Evolutionary conservation across 805 yeast species (phyloP), one percentile per base, ranked within the genome.

Genomic region (Schizosaccharomyces cryophilus): DNA sequence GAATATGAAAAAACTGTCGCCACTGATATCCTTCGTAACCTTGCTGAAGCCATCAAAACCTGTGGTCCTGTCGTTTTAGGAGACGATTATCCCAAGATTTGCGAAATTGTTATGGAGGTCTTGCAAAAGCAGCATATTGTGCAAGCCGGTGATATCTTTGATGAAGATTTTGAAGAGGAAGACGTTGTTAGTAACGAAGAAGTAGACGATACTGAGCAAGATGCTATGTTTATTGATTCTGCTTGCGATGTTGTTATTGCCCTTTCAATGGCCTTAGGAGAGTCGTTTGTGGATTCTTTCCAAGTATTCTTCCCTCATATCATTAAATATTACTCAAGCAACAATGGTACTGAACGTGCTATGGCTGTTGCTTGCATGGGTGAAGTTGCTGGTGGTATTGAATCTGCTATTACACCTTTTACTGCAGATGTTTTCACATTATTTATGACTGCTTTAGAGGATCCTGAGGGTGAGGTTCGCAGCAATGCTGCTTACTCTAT

Each of bases 401-500:
- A 83, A 68, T 73, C 74, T 47, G 69, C 73, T 35, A 67, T 76
- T 63, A 81, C 85, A 68, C 86, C 87, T 63, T 83, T 76, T 73
- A 72, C 82, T 47, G 79, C 80, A 64, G 87, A 84, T 65, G 74
- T 93, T 68, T 73, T 87, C 67, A 80, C 82, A 69, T 75, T 83
- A 48, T 84, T 93, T 69, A 75, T 79, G 60, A 77, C 80, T 63
- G 82, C 84, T 65, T 76, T 90, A 64, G 78, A 84, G 62, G 81
- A 81, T 68, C 66, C 66, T 38, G 84, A 93, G 17, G 75, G 85
- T 64, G 95, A 87, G 69, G 96, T 87, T 63, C 84, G 90, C 73
- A 89, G 95, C 67, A 86, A 88, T 67, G 90, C 96, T 61, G 96
- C 96, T 19, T 93, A 87, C 71, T 98, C 97, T 76, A 81, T 86